phyloP scores from a whole-genome alignment of 2,329 filamentous ascomycete genomes.

The Penicillium italicum region DNA sequence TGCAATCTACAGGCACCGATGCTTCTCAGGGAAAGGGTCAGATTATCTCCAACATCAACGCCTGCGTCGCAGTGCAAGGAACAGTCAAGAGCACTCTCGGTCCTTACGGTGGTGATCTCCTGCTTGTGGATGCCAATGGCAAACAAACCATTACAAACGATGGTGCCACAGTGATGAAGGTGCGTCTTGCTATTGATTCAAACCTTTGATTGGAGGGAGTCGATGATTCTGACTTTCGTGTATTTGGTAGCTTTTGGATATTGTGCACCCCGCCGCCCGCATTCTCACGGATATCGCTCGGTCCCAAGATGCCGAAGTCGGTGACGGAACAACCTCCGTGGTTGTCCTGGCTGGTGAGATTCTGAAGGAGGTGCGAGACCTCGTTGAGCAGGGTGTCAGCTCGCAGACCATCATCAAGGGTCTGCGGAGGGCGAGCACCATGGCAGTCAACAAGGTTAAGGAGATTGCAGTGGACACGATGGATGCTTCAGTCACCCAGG shows the following conservation, averaged over 20 bases:
- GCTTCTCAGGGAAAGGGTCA: constrained; percentile 95
- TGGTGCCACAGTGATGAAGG: constrained; percentile 99
- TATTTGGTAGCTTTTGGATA: constrained; percentile 75
- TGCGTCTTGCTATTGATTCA: constrained; percentile 37
- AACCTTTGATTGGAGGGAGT: not conserved
- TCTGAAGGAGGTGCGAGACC: constrained; percentile 91
- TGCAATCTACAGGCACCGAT: constrained; percentile 70
- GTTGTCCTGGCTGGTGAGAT: constrained; percentile 98
- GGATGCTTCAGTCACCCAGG: constrained; percentile 74
- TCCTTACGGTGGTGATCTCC: constrained; percentile 91
- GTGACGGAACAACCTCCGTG: constrained; percentile 95
- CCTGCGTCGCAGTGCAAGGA: constrained; percentile 89
- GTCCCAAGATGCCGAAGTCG: constrained; percentile 98
- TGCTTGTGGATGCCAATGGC: constrained; percentile 95
- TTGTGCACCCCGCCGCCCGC: constrained; percentile 93
- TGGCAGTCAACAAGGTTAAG: constrained; percentile 98
- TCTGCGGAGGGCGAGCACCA: constrained; percentile 75
- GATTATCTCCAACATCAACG: constrained; percentile 97
- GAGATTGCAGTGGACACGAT: constrained; percentile 74
- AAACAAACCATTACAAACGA: constrained; percentile 98
- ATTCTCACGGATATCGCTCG: constrained; percentile 97
- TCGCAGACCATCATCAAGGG: constrained; percentile 98
- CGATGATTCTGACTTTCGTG: constrained; percentile 5
- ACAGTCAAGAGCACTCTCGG: constrained; percentile 95
- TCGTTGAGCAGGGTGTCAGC: constrained; percentile 94